These are phyloP conservation scores for Macrocystidia cucumis DNA, from an alignment of 1,284 basidiomycete species.

Conservation along the genomic window DNA sequence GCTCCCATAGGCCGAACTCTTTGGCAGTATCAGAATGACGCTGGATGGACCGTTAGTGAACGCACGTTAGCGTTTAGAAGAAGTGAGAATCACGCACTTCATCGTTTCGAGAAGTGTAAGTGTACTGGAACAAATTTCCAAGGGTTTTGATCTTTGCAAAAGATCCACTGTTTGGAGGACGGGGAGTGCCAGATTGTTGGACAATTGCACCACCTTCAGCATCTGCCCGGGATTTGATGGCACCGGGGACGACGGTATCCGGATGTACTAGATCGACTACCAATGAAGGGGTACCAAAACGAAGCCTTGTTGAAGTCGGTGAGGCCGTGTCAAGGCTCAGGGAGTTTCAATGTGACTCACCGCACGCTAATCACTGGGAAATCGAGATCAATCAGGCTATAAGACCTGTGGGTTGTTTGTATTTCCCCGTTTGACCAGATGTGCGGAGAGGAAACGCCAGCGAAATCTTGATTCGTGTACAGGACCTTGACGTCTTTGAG, in stretches of 20 bases:
- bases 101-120: constrained; percentile 26
- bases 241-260: constrained; percentile 21
- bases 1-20: too few species aligned
- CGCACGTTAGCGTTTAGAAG: too few species aligned
- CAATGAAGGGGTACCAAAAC: constrained; percentile 48
- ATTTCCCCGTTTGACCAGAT: constrained; percentile 31
- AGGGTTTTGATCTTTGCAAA: constrained; percentile 27
- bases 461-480: constrained; percentile 39
- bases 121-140: constrained; percentile 21
- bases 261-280: constrained; percentile 28
- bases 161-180: constrained; percentile 18
- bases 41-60: too few species aligned
- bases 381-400: constrained; percentile 41
- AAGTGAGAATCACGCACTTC: constrained; percentile 16
- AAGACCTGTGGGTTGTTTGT: constrained; percentile 33
- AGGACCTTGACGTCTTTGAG: constrained; percentile 41
- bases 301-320: too few species aligned
- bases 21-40: too few species aligned
- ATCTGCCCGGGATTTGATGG: constrained; percentile 18
- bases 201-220: too few species aligned
- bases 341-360: constrained; percentile 14
- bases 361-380: constrained; percentile 36
- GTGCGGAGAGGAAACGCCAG: constrained; percentile 35
- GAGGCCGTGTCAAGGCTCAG: constrained; percentile 1
- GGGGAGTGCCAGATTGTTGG: constrained; percentile 22